These are phyloP conservation scores for Centella asiatica DNA, from an alignment of 129 eudicot genomes.

Conservation along the genomic window DNA sequence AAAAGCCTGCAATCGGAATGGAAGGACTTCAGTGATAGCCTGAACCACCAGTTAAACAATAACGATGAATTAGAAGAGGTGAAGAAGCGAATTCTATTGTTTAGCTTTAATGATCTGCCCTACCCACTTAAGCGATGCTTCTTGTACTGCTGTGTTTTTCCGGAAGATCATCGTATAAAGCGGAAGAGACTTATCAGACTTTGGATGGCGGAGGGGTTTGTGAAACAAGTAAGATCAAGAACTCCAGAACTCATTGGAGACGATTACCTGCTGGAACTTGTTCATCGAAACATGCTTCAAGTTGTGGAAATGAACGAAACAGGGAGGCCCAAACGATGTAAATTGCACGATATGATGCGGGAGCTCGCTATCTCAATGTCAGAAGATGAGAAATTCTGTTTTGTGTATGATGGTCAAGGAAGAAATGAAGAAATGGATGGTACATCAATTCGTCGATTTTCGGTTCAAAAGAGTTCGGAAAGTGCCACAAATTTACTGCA, in stretches of 20 bases:
- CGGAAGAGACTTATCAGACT: neutral
- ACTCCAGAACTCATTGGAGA: neutral
- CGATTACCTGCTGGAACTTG: conserved; percentile 13
- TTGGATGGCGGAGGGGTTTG: conserved; percentile 20
- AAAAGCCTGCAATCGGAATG: neutral
- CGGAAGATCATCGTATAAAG: conserved; percentile 6
- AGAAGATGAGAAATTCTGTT: neutral
- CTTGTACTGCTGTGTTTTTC: too few relatives aligned
- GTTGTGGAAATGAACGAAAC: neutral
- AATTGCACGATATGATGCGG: conserved; percentile 20
- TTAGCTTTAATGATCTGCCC: conserved; percentile 4
- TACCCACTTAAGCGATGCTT: too few relatives aligned
- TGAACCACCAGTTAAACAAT: neutral
- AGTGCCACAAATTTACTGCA: neutral
- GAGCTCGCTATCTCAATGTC: conserved; percentile 18
- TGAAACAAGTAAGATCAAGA: neutral
- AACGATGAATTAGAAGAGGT: neutral
- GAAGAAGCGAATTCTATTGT: neutral
- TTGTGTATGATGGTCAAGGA: neutral
- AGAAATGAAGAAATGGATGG: neutral
- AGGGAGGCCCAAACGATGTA: neutral
- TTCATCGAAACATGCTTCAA: neutral
- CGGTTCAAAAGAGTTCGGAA: neutral
- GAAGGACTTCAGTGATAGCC: neutral
- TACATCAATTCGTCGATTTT: conserved; percentile 1